Evolutionary conservation across 1,284 basidiomycete genomes (phyloP).

Genomic region (Amylostereum areolatum): DNA sequence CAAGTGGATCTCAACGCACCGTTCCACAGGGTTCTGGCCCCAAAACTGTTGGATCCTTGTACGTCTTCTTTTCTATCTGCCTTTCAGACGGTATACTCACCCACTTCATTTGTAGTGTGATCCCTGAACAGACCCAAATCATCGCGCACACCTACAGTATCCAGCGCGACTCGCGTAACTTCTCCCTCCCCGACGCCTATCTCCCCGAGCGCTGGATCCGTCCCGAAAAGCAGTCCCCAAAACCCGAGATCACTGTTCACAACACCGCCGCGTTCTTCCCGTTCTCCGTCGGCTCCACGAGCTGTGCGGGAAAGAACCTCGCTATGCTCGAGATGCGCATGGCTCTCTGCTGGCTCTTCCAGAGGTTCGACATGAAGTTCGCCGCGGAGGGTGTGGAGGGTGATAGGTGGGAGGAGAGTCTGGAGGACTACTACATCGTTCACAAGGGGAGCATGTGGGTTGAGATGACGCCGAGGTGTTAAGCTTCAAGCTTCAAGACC

Average conservation of each 20-base stretch:
- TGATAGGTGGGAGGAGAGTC: constrained; percentile 15
- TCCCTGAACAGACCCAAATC: constrained; percentile 10
- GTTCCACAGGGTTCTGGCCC: constrained; percentile 12
- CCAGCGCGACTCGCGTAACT: constrained; percentile 9
- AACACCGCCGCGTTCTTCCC: constrained; percentile 8
- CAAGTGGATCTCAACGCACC: constrained; percentile 17
- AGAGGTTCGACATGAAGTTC: constrained; percentile 5
- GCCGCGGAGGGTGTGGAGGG: not conserved
- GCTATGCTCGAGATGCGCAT: constrained; percentile 16
- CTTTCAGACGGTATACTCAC: not conserved
- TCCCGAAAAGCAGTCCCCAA: not conserved
- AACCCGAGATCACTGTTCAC: constrained; percentile 1
- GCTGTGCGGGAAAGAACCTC: constrained; percentile 7
- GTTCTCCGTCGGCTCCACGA: constrained; percentile 5
- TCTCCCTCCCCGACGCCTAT: constrained; percentile 6
- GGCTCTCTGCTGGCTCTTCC: constrained; percentile 8
- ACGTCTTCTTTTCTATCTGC: constrained; percentile 1
- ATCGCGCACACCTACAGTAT: constrained; percentile 9
- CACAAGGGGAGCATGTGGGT: constrained; percentile 16
- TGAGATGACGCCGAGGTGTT: not conserved
- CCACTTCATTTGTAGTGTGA: constrained; percentile 1
- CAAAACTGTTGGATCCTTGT: constrained; percentile 17
- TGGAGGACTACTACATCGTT: constrained; percentile 18
- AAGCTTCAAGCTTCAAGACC: not conserved
- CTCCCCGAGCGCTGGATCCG: constrained; percentile 7